A percentile compares a stretch with the other conserved stretches of the same genome.
Evolutionary conservation across 2,329 filamentous ascomycete species (phyloP).

Genomic region (Zalaria sp.): DNA sequence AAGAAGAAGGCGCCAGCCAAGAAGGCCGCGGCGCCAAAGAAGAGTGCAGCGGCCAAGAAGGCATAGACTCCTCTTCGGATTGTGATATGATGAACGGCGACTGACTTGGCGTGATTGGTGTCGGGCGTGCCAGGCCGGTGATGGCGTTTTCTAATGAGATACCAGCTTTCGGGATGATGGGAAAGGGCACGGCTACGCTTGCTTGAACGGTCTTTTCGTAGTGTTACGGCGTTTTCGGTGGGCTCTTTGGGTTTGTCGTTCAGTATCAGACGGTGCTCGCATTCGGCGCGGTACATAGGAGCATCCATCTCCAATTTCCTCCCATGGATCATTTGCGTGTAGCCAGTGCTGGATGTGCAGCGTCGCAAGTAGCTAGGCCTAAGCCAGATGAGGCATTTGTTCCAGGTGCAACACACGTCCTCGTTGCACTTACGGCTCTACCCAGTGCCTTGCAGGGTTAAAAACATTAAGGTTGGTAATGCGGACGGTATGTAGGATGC

Average conservation of each 20-base stretch:
- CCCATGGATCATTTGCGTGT: background rate
- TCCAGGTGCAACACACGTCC: too few species aligned
- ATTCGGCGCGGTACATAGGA: background rate
- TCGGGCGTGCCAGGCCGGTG: background rate
- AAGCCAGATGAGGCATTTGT: too few species aligned
- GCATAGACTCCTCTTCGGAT: constrained; percentile 8
- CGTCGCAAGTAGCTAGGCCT: too few species aligned
- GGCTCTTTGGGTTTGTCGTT: background rate
- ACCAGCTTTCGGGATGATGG: background rate
- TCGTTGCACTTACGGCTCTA: too few species aligned
- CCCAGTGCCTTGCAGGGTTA: too few species aligned
- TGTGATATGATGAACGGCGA: background rate
- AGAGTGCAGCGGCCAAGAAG: constrained; percentile 26
- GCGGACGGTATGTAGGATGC: too few species aligned
- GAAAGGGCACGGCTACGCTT: background rate
- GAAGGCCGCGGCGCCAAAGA: constrained; percentile 29
- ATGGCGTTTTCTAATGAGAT: background rate
- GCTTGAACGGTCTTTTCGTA: background rate
- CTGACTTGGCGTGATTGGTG: background rate
- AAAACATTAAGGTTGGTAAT: too few species aligned
- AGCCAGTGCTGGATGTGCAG: too few species aligned
- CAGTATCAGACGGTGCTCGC: background rate
- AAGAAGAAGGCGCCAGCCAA: constrained; percentile 23
- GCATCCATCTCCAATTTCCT: background rate
- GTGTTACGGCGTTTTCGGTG: background rate